Evolutionary conservation across 139 green algal species (phyloP).

Genomic region (Mesostigma viride): DNA sequence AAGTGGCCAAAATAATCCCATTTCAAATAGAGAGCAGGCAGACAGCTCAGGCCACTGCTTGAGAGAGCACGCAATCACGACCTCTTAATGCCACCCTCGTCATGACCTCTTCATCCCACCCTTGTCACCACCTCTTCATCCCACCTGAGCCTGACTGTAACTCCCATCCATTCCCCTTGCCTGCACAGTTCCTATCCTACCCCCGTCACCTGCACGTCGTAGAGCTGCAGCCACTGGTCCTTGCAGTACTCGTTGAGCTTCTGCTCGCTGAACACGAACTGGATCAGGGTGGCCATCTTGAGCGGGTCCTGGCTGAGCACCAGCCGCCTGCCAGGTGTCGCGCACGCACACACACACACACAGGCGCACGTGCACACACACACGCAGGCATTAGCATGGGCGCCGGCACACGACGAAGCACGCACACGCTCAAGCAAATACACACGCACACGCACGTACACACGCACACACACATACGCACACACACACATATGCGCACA

Average conservation of each 20-base stretch:
- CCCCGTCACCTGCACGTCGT: conserved; percentile 44
- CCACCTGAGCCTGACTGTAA: no score
- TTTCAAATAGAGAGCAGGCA: no score
- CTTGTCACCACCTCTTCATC: no score
- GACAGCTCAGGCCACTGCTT: no score
- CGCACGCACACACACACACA: neutral
- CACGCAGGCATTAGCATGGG: conserved; percentile 17
- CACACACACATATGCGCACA: neutral
- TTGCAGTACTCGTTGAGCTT: conserved; percentile 38
- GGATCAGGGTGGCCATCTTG: conserved; percentile 59
- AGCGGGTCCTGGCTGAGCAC: conserved; percentile 47
- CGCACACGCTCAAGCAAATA: neutral
- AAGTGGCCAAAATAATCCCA: no score
- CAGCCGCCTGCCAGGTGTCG: conserved; percentile 31
- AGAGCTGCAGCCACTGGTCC: conserved; percentile 66
- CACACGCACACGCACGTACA: neutral
- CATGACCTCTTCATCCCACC: no score
- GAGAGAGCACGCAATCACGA: no score
- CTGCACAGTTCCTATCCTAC: no score
- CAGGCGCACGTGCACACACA: neutral
- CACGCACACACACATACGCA: neutral
- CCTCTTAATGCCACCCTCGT: no score
- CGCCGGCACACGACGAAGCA: neutral
- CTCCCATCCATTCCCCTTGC: no score
- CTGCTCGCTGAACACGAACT: conserved; percentile 49